These are phyloP conservation scores for Podospora australis DNA, from an alignment of 495 filamentous ascomycete species.

Conservation along the genomic window DNA sequence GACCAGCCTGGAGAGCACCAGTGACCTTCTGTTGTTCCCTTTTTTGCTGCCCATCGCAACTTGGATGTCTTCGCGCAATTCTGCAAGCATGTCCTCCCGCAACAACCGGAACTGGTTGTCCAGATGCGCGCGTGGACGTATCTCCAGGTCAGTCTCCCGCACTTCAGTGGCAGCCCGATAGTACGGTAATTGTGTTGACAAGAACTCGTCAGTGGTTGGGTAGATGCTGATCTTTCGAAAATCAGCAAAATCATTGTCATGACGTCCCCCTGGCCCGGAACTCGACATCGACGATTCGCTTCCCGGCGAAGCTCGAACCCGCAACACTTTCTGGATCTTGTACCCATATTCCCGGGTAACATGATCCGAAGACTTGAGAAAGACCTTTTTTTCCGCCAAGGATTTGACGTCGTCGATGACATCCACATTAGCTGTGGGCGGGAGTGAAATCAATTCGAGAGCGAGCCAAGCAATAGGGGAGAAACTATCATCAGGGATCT, in stretches of 20 bases:
- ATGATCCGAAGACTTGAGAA: slow-evolving; percentile 30
- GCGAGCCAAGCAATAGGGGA: slow-evolving; percentile 56
- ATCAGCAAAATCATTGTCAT: slow-evolving; percentile 68
- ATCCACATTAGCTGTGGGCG: slow-evolving; percentile 18
- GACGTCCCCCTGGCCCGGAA: slow-evolving; percentile 56
- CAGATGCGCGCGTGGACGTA: slow-evolving; percentile 48
- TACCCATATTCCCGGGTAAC: slow-evolving; percentile 23
- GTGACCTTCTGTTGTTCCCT: slow-evolving; percentile 26
- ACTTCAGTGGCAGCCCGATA: slow-evolving; percentile 45
- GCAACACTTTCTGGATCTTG: slow-evolving; percentile 20
- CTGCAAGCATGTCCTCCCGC: slow-evolving; percentile 66
- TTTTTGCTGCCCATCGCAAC: slow-evolving; percentile 38
- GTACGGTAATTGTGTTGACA: slow-evolving; percentile 51
- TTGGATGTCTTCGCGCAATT: slow-evolving; percentile 56
- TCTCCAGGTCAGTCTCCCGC: slow-evolving; percentile 22
- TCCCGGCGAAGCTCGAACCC: slow-evolving; percentile 7
- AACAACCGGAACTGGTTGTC: slow-evolving; percentile 78
- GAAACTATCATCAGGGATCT: slow-evolving; percentile 34
- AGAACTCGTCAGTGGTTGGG: slow-evolving; percentile 65
- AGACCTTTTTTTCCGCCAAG: slow-evolving; percentile 19
- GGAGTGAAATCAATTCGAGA: slow-evolving; percentile 47
- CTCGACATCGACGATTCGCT: not conserved
- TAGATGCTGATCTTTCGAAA: slow-evolving; percentile 58
- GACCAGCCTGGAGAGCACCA: slow-evolving; percentile 20
- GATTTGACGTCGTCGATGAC: slow-evolving; percentile 28